Evolutionary conservation across 2,329 filamentous ascomycete genomes (phyloP).

Genomic region (Ophiocordyceps robertsii): DNA sequence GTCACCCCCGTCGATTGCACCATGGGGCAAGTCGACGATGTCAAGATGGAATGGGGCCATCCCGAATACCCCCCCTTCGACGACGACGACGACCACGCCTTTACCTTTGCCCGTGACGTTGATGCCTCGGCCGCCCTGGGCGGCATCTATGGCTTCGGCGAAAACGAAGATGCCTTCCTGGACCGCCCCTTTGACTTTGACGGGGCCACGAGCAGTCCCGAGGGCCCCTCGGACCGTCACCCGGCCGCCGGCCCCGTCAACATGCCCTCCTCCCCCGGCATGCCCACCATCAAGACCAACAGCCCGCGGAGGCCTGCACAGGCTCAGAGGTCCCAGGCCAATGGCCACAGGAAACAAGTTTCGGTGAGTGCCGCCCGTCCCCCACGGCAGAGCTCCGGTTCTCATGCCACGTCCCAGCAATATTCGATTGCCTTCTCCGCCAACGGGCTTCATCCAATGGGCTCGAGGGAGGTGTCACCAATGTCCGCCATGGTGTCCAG

Average conservation of each 20-base stretch:
- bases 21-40: constrained; percentile 27
- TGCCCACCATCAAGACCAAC: constrained; percentile 25
- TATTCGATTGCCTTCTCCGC: constrained; percentile 36
- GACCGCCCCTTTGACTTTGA: constrained; percentile 42
- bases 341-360: constrained; percentile 21
- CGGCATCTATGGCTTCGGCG: constrained; percentile 16
- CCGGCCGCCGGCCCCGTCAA: constrained; percentile 8
- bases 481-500: constrained; percentile 36
- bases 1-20: constrained; percentile 26
- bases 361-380: constrained; percentile 23
- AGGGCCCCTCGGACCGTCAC: constrained; percentile 11
- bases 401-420: constrained; percentile 28
- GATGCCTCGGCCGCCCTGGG: constrained; percentile 14
- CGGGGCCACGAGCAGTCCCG: constrained; percentile 44
- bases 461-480: constrained; percentile 41
- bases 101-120: constrained; percentile 17
- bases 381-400: neutral
- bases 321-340: constrained; percentile 11
- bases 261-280: constrained; percentile 30
- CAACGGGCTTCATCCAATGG: constrained; percentile 30
- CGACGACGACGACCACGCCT: constrained; percentile 25
- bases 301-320: constrained; percentile 13
- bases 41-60: constrained; percentile 29
- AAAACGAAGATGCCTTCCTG: constrained; percentile 30
- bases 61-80: constrained; percentile 18